These are phyloP conservation scores for Ceratobasidium sp. DNA, from an alignment of 1,284 basidiomycete species.

Conservation along the genomic window DNA sequence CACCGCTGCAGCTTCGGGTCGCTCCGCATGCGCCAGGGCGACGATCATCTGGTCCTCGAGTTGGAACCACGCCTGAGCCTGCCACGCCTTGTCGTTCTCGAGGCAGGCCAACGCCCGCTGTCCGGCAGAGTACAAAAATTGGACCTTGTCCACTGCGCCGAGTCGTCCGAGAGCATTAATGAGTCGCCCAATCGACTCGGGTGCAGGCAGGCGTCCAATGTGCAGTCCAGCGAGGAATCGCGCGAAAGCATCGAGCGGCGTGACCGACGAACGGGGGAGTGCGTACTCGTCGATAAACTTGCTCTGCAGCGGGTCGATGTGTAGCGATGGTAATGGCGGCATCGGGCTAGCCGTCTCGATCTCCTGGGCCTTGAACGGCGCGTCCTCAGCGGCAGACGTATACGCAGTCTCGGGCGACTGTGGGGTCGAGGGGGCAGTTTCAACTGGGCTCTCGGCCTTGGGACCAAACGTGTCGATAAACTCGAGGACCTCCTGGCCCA, in stretches of 20 bases:
- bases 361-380: not conserved
- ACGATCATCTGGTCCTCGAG: constrained; percentile 92
- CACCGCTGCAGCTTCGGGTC: constrained; percentile 80
- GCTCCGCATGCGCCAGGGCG: constrained; percentile 81
- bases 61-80: constrained; percentile 73
- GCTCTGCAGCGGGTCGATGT: constrained; percentile 44
- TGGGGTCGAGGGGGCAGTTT: constrained; percentile 17
- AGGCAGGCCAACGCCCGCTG: constrained; percentile 68
- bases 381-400: constrained; percentile 37
- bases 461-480: constrained; percentile 44
- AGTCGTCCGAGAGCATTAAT: constrained; percentile 75
- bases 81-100: constrained; percentile 62
- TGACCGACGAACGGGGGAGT: constrained; percentile 34
- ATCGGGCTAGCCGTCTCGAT: not conserved
- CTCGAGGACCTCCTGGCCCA: constrained; percentile 43
- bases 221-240: constrained; percentile 57
- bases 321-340: constrained; percentile 14
- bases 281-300: constrained; percentile 45
- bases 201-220: constrained; percentile 63
- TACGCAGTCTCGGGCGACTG: constrained; percentile 39
- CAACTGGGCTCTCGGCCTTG: constrained; percentile 23
- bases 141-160: constrained; percentile 69
- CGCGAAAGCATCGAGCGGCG: constrained; percentile 45
- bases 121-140: constrained; percentile 74
- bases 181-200: constrained; percentile 67